Evolutionary conservation across 257 asterid species (phyloP), one percentile per base, ranked within the genome.

Genomic region (Solanum lycopersicoides): DNA sequence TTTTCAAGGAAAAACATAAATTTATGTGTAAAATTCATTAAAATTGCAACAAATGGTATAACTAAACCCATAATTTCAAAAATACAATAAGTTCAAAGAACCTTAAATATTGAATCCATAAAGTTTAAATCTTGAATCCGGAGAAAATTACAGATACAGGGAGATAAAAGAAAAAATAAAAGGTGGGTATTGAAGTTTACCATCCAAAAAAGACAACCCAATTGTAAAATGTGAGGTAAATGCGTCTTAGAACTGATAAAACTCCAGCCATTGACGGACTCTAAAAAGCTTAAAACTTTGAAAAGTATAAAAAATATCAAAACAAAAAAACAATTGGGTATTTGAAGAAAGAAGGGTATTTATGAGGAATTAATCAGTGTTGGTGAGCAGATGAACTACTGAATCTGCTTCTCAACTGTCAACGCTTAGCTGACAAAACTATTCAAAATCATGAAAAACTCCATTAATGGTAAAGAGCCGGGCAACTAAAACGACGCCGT

Each of bases 121-220:
- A 72, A 35, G 23, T 30, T 69, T 30, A 69, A 69, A 69, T 69
- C 76, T 69, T 15, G 12, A 68, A 68, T 68, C 7, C 32, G 25
- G 59, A 20, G n/a, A 3, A 59, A 9, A 9, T 37, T 37, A 37
- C 39, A 5, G 1, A 69, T 69, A 7, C 41, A 32, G 9, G 21
- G 23, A n/a, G 21, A 42, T 7, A 76, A 21, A 2, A 25, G 63
- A 14, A 44, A 44, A 79, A 7, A 16, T 2, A 50, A 85, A 47
- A 35, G 3, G 69, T 45, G 84, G 42, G 76, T 15, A 50, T 65
- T n/a, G 83, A 82, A 86, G 73, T 12, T 34, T 92, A 88, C 99
- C 99, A 97, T 86, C 99, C 99, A 87, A 91, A 34, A 89, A 95
- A 94, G 66, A 97, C 89, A 4, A 91, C 42, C 99, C 98, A 97